Base-by-base conservation (phyloP, 1,139 yeast species). In the Ogataea hybrid region DNA sequence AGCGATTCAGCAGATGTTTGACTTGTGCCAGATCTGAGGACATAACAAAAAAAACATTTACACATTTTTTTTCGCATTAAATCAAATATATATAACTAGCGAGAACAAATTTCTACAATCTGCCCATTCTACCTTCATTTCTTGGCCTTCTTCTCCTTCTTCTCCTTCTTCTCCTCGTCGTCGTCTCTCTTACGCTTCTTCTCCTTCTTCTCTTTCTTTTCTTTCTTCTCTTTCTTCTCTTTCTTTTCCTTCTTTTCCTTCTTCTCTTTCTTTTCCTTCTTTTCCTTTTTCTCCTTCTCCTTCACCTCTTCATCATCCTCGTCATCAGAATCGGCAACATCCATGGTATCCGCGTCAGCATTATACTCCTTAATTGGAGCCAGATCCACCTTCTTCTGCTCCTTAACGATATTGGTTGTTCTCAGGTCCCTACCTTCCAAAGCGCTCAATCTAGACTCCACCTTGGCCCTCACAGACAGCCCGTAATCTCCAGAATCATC, bases 401-500 rank as follows among this genome's bases (percentile, higher is more conserved):
- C 88, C 68, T 83, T 84, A 37, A 73, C 76, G 53, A 83, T 78
- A 71, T 81, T 82, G 47, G 90, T 83, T 32, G 92, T 82, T 77
- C 92, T 81, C 67, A 84, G 68, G 63, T 84, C 92, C 69, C 96
- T 86, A 54, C 98, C 98, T 72, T 92, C 99, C 57, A 94, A 76
- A 51, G 90, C 88, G 65, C 96, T 86, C 61, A 92, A 79, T 73
- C 98, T 84, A 51, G 87, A 78, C 71, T 92, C 99, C 59, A 92
- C 94, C 76, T 89, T 89, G 56, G 87, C 80, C 71, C 98, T 83
- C 55, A 86, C 92, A 56, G 84, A 87, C 58, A 87, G 74, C 61
- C 99, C 99, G 59, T 90, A 78, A 56, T 89, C 95, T 53, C 97
- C 97, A 46, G 87, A 79, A 61, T 92, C 97, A 58, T 86, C 95